phyloP scores from a whole-genome alignment of 2,329 filamentous ascomycete genomes.

The Aspergillus vadensis region DNA sequence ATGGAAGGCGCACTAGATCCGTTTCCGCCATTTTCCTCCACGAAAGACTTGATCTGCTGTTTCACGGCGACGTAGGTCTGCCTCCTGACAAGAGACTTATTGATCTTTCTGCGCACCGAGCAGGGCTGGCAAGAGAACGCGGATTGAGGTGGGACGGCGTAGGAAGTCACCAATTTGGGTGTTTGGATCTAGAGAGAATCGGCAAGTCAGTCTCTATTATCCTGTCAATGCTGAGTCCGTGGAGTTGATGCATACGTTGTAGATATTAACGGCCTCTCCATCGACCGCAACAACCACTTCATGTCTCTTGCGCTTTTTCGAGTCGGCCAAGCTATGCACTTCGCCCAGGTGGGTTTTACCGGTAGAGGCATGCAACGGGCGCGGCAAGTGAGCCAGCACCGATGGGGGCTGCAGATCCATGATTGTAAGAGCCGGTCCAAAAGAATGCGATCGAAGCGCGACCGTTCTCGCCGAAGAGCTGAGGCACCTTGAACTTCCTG shows the following conservation, averaged over 20 bases:
- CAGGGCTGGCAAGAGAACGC: conserved; percentile 60
- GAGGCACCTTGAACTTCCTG: background rate
- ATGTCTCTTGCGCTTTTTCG: conserved; percentile 63
- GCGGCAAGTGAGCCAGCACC: conserved; percentile 50
- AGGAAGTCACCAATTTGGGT: conserved; percentile 61
- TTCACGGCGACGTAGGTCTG: conserved; percentile 59
- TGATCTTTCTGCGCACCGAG: conserved; percentile 58
- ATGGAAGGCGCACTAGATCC: conserved; percentile 38
- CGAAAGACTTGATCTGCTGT: conserved; percentile 56
- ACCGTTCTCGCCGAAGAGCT: conserved; percentile 18
- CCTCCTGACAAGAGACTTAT: conserved; percentile 49
- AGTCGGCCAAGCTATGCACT: conserved; percentile 57
- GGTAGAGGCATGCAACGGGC: conserved; percentile 43
- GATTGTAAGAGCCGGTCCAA: conserved; percentile 1
- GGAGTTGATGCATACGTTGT: conserved; percentile 53
- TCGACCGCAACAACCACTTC: conserved; percentile 63
- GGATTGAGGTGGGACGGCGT: conserved; percentile 62
- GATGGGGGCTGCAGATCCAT: conserved; percentile 51
- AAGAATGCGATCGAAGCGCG: conserved; percentile 7
- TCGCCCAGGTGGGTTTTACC: conserved; percentile 46
- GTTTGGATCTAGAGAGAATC: conserved; percentile 56
- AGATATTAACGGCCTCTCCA: conserved; percentile 63
- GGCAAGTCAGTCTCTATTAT: conserved; percentile 9
- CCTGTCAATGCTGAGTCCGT: no score
- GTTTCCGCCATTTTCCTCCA: conserved; percentile 48